Percentiles rank a stretch among this genome's conserved stretches.
Conservation (phyloP, 768 basidiomycete species). For the Trametes gibbosa region DNA sequence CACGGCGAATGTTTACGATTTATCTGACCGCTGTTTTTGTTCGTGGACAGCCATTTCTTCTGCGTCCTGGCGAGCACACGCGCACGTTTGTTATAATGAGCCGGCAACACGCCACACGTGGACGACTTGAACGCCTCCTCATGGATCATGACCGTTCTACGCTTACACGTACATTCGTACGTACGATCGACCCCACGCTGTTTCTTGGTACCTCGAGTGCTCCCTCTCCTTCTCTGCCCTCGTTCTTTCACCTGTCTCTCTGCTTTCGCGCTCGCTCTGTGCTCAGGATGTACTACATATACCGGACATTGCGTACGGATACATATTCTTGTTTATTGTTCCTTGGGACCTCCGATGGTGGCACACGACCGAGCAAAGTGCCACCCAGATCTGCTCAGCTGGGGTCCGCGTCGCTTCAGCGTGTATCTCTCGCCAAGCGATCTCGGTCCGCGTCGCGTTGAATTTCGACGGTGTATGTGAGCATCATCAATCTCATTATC, state of each 20-base stretch:
- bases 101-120: constrained; percentile 2
- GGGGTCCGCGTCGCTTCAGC: no score
- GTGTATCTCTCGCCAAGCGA: no score
- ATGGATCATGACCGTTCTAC: not conserved
- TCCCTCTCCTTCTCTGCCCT: not conserved
- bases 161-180: not conserved
- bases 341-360: not conserved
- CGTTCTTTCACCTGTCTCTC: not conserved
- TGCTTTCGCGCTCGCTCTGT: not conserved
- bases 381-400: no score
- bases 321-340: not conserved
- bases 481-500: not conserved
- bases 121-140: constrained; percentile 11
- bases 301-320: constrained; percentile 12
- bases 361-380: not conserved
- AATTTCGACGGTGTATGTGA: not conserved
- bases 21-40: not conserved
- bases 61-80: constrained; percentile 8
- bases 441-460: not conserved
- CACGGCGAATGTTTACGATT: not conserved
- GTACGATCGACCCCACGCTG: not conserved
- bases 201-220: not conserved
- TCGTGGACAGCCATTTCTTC: constrained; percentile 2
- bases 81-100: not conserved
- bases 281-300: not conserved